Base-by-base conservation (phyloP, 345 rosid species). In the Linum usitatissimum region DNA sequence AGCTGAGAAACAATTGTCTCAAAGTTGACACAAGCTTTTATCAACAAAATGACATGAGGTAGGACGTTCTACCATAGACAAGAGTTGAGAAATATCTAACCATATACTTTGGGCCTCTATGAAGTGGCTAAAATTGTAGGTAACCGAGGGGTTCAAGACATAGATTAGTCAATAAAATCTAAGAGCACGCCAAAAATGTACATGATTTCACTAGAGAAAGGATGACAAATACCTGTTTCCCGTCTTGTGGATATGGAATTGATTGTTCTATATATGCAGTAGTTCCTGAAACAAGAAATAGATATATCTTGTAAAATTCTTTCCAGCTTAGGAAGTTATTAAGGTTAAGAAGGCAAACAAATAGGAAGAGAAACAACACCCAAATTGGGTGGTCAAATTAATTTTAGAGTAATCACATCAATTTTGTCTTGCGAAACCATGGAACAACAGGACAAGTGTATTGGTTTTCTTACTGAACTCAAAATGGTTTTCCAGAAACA, bases 191-290 rank as follows among this genome's bases (percentile, higher is more conserved):
- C 13, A 6, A 57, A 15, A 34, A n/a, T 15, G 9, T 10, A 31
- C 31, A 13, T 6, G 9, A 59, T 9, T 10, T n/a, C 21, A 30
- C 18, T 5, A n/a, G 9, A 17, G 2, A 31, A 36, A 30, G 28
- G 45, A 30, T 58, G 40, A 64, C 20, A 72, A 69, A 51, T 17
- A 85, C 91, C 89, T 77, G 91, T 73, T 83, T 88, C 71, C 95
- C 91, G 64, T 88, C 95, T 80, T 83, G 70, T 14, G 95, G 95
- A 79, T 31, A 87, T 19, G 95, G 95, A 65, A 13, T 69, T 5
- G 89, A 83, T 71, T 88, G 91, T 69, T 83, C 87, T 67, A 85
- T 66, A 63, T 77, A 85, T 10, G 91, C 95, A 55, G 76, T 80
- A 57, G 83, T 83, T 70, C 91, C 95, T 88, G 68, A 63, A 77